Evolutionary conservation across 1,139 yeast species (phyloP).

Genomic region (Candida sanyaensis): DNA sequence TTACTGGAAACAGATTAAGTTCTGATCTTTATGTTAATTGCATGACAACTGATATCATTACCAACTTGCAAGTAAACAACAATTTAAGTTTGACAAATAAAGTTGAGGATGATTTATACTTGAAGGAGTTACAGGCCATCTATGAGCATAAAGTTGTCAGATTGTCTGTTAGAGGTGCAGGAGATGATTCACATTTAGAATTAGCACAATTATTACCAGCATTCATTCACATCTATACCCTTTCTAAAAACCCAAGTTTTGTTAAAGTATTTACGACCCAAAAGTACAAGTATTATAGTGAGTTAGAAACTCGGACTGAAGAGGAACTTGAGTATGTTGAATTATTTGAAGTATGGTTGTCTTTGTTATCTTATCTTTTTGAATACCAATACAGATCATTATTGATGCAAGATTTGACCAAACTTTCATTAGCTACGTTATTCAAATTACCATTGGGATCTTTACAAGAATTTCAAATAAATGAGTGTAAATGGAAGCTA

Average conservation of each 20-base stretch:
- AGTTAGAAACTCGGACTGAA: slow-evolving; percentile 19
- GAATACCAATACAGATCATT: slow-evolving; percentile 37
- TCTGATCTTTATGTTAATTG: slow-evolving; percentile 26
- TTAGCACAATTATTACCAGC: slow-evolving; percentile 26
- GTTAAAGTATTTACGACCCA: slow-evolving; percentile 21
- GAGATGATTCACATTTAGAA: slow-evolving; percentile 16
- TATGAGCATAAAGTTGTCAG: slow-evolving; percentile 18
- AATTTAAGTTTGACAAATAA: slow-evolving; percentile 6
- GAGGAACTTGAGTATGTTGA: slow-evolving; percentile 21
- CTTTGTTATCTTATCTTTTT: slow-evolving; percentile 37
- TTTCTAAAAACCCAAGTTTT: slow-evolving; percentile 23
- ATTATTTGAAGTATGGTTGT: slow-evolving; percentile 36
- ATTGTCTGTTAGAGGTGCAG: slow-evolving; percentile 8
- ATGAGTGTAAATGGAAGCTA: slow-evolving; percentile 44
- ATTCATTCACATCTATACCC: slow-evolving; percentile 5
- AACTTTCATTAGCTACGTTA: slow-evolving; percentile 24
- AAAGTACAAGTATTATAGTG: slow-evolving; percentile 11
- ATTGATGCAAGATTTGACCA: slow-evolving; percentile 23
- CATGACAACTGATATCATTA: slow-evolving; percentile 21
- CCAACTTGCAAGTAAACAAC: slow-evolving; percentile 17
- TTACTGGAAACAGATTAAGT: slow-evolving; percentile 33
- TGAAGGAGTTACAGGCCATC: slow-evolving; percentile 21
- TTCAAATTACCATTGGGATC: slow-evolving; percentile 22
- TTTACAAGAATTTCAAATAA: slow-evolving; percentile 25
- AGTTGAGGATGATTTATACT: slow-evolving; percentile 18